Percentiles rank a stretch among this genome's conserved stretches.
Evolutionary conservation across 768 basidiomycete species (phyloP).

Genomic region (Cyclocybe cylindracea): DNA sequence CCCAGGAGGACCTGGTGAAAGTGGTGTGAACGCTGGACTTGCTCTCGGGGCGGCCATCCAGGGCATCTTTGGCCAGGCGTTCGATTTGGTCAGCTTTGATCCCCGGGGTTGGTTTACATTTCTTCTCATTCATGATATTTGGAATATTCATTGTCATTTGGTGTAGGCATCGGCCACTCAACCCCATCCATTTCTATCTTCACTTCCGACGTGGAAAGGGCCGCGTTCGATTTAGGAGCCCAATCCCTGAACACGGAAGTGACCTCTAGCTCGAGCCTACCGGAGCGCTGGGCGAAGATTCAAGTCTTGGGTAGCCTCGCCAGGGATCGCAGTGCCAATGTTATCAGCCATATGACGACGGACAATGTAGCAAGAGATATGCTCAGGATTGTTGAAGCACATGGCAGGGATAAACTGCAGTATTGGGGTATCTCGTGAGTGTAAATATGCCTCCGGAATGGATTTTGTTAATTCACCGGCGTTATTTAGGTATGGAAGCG

Average conservation of each 20-base stretch:
- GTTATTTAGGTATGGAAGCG: conserved; percentile 22
- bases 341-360: conserved; percentile 33
- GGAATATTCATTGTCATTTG: not conserved
- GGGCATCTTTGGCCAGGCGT: conserved; percentile 39
- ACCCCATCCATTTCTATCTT: conserved; percentile 35
- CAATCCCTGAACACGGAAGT: conserved; percentile 6
- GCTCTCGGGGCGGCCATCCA: conserved; percentile 24
- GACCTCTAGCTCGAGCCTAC: conserved; percentile 24
- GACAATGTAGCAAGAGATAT: conserved; percentile 39
- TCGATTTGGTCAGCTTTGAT: conserved; percentile 49
- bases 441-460: too few relatives aligned
- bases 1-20: conserved; percentile 50
- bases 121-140: not conserved
- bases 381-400: conserved; percentile 33
- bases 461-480: not conserved
- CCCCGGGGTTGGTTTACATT: conserved; percentile 35
- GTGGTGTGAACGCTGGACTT: conserved; percentile 34
- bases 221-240: conserved; percentile 11
- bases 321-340: conserved; percentile 26
- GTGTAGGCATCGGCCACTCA: conserved; percentile 34
- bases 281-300: conserved; percentile 31
- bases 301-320: conserved; percentile 34
- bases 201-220: conserved; percentile 32
- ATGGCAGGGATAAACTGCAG: conserved; percentile 31
- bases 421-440: conserved; percentile 35